Percentiles rank a stretch among this genome's conserved stretches.
phyloP scores from a whole-genome alignment of 768 basidiomycete species.

The Amanita exitialis region DNA sequence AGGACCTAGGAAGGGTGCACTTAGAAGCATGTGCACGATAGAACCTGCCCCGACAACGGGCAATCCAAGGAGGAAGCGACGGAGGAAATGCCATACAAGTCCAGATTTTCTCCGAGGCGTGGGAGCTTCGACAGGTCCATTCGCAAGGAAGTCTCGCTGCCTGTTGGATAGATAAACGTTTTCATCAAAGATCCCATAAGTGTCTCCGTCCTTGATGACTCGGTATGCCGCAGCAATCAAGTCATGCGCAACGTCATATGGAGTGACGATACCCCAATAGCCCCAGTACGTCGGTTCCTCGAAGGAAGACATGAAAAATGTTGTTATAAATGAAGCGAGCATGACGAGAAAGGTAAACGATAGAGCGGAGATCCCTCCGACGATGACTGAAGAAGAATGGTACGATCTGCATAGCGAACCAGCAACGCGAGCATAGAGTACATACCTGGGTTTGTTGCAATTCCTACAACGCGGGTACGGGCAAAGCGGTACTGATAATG shows the following conservation, averaged over 20 bases:
- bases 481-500: slow-evolving; percentile 69
- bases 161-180: slow-evolving; percentile 12
- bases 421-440: slow-evolving; percentile 6
- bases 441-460: slow-evolving; percentile 71
- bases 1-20: slow-evolving; percentile 54
- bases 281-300: slow-evolving; percentile 39
- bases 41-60: slow-evolving; percentile 74
- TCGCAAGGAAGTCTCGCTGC: slow-evolving; percentile 6
- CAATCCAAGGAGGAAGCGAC: slow-evolving; percentile 67
- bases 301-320: slow-evolving; percentile 52
- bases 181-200: slow-evolving; percentile 30
- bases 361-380: slow-evolving; percentile 49
- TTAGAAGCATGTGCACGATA: slow-evolving; percentile 59
- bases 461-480: slow-evolving; percentile 56
- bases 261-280: slow-evolving; percentile 37
- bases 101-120: slow-evolving; percentile 25
- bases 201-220: slow-evolving; percentile 48
- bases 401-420: slow-evolving; percentile 5
- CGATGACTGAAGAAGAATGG: slow-evolving; percentile 36
- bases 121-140: slow-evolving; percentile 10
- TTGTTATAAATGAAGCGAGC: slow-evolving; percentile 59
- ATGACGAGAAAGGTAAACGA: slow-evolving; percentile 60
- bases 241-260: slow-evolving; percentile 48
- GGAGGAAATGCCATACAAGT: slow-evolving; percentile 45
- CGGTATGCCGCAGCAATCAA: slow-evolving; percentile 54